Evolutionary conservation across 257 asterid species (phyloP).

Genomic region (Fraxinus anomala): DNA sequence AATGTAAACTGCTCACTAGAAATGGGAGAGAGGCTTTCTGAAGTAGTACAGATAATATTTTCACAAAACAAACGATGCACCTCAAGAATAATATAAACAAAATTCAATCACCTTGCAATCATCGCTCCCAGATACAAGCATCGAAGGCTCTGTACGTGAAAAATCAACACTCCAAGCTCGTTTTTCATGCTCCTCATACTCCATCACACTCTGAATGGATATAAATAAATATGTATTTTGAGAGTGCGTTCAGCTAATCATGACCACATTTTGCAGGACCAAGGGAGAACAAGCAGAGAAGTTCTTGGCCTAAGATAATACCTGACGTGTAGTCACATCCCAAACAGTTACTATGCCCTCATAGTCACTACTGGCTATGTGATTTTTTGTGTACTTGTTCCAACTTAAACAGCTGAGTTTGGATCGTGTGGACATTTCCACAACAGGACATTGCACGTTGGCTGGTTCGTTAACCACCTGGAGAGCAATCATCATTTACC

Average conservation of each 20-base stretch:
- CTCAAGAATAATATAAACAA: neutral
- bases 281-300: slow-evolving; percentile 11
- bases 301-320: slow-evolving; percentile 30
- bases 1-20: neutral
- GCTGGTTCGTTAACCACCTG: slow-evolving; percentile 83
- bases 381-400: slow-evolving; percentile 72
- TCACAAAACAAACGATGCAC: neutral
- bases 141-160: slow-evolving; percentile 72
- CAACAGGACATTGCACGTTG: slow-evolving; percentile 70
- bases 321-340: slow-evolving; percentile 93
- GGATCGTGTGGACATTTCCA: slow-evolving; percentile 82
- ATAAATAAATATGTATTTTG: slow-evolving; percentile 5
- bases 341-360: slow-evolving; percentile 93
- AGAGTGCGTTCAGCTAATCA: slow-evolving; percentile 18
- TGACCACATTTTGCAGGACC: slow-evolving; percentile 17
- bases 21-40: neutral
- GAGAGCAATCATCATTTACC: slow-evolving; percentile 30
- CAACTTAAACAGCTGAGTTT: slow-evolving; percentile 91
- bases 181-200: slow-evolving; percentile 93
- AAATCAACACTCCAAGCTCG: slow-evolving; percentile 98
- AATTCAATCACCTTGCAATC: slow-evolving; percentile 74
- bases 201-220: slow-evolving; percentile 74
- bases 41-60: neutral
- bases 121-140: slow-evolving; percentile 92
- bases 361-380: slow-evolving; percentile 85